phyloP scores from a whole-genome alignment of 1,284 basidiomycete genomes.

The Anthracocystis setariae region DNA sequence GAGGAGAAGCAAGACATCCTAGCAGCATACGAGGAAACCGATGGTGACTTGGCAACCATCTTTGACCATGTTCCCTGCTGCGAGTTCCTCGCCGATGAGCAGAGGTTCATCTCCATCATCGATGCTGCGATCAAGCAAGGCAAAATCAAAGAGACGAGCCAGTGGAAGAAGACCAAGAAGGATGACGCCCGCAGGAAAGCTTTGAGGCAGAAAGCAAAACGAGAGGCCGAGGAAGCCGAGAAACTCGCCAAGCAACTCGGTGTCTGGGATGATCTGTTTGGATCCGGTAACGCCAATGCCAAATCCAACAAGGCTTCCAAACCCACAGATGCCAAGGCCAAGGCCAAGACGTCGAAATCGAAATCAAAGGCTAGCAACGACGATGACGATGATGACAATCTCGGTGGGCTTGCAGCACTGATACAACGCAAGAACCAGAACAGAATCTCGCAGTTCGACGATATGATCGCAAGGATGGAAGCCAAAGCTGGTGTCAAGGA shows the following conservation, averaged over 20 bases:
- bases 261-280: constrained; percentile 66
- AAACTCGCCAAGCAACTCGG: constrained; percentile 62
- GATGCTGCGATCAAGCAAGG: constrained; percentile 47
- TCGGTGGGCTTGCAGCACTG: constrained; percentile 49
- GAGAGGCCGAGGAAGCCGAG: constrained; percentile 58
- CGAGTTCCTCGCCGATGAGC: constrained; percentile 58
- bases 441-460: constrained; percentile 51
- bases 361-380: constrained; percentile 23
- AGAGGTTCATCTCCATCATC: constrained; percentile 55
- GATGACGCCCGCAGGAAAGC: constrained; percentile 45
- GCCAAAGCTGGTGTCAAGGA: constrained; percentile 50
- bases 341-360: constrained; percentile 25
- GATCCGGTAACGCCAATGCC: constrained; percentile 35
- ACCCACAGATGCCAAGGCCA: constrained; percentile 13
- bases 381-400: constrained; percentile 51
- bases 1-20: constrained; percentile 64
- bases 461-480: constrained; percentile 59
- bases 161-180: constrained; percentile 39
- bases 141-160: constrained; percentile 38
- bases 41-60: constrained; percentile 55
- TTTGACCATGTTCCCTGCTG: constrained; percentile 62
- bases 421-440: constrained; percentile 53
- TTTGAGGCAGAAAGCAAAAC: constrained; percentile 48
- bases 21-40: constrained; percentile 52
- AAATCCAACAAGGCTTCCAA: constrained; percentile 26